These are phyloP conservation scores for Zasmidium citrigriseum DNA, from an alignment of 2,329 filamentous ascomycete genomes.

Conservation along the genomic window DNA sequence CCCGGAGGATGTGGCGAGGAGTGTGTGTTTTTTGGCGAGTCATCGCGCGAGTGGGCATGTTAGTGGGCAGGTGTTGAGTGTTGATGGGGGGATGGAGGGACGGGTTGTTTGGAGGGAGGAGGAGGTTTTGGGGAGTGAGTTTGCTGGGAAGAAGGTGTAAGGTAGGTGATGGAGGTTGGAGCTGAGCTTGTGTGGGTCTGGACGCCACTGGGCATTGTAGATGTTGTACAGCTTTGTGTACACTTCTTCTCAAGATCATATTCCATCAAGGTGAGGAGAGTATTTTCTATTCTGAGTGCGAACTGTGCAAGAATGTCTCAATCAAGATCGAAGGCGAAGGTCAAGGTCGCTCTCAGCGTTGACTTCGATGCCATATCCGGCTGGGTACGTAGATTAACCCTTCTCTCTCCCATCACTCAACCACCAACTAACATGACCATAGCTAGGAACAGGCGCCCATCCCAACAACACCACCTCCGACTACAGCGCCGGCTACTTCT, in stretches of 20 bases:
- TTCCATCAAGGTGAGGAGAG: too few species aligned
- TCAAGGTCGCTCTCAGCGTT: slow-evolving; percentile 45
- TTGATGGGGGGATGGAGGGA: slow-evolving; percentile 56
- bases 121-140: slow-evolving; percentile 32
- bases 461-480: slow-evolving; percentile 58
- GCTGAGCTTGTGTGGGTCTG: background rate
- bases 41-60: slow-evolving; percentile 56
- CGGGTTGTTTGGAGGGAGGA: slow-evolving; percentile 52
- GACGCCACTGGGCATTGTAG: background rate
- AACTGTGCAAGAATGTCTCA: too few species aligned
- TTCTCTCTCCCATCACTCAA: background rate
- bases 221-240: background rate
- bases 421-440: background rate
- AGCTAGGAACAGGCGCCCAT: slow-evolving; percentile 56
- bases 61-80: slow-evolving; percentile 54
- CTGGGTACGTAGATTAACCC: slow-evolving; percentile 38
- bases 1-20: slow-evolving; percentile 51
- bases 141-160: slow-evolving; percentile 17
- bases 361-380: slow-evolving; percentile 63
- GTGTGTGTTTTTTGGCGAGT: slow-evolving; percentile 53
- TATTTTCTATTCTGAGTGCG: too few species aligned
- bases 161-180: background rate
- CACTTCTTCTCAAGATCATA: too few species aligned
- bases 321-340: slow-evolving; percentile 22
- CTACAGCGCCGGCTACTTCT: slow-evolving; percentile 58